Evolutionary conservation across 2,329 filamentous ascomycete genomes (phyloP), one percentile per base, ranked within the genome.

Genomic region (Talaromyces sp.): DNA sequence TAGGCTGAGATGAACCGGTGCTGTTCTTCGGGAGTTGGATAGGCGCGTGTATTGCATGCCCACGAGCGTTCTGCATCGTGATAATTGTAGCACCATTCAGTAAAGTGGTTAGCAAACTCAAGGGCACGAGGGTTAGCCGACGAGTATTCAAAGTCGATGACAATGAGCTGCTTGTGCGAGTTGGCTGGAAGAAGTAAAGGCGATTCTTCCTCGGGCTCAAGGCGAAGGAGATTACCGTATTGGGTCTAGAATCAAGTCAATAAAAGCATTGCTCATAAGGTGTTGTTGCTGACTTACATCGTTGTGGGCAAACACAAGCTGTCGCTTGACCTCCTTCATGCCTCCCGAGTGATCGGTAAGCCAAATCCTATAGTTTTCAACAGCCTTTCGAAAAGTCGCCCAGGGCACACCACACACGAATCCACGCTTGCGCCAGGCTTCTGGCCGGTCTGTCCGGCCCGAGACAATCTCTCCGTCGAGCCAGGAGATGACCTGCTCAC

Each of bases 41-140:
- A 99, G 57, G 78, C 75, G 57, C 79, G 77, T 5, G 83, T 83
- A 68, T 88, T 86, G 80, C 90, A 93, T 27, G 81, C 84, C 77
- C 85, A 86, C 0, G 91, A 80, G 32, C 76, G 77, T 29, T 80
- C 77, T 3, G 85, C 75, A 70, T 94, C 87, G 72, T 97, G 92
- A 75, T 99, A 99, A 76, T 99, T 93, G 81, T 97, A 97, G 67
- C 91, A 90, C 94, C 94, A 99, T 76, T 99, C 94, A 0, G 91
- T 90, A 75, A 99, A 99, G 75, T 99, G 94, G 73, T 99, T 99
- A 61, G 92, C 94, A 72, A 99, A 97, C 74, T 99, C 94, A 17
- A 91, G 81, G 1, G 92, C 94, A 0, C 86, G 87, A 0, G 88
- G 82, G 72, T 97, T 99, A 60, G 93, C 92, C 2, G 88, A 92